Percentiles rank a stretch among this genome's conserved stretches.
These are phyloP conservation scores for Globisporangium sylvaticum DNA, from an alignment of 352 stramenopile species.

Conservation along the genomic window DNA sequence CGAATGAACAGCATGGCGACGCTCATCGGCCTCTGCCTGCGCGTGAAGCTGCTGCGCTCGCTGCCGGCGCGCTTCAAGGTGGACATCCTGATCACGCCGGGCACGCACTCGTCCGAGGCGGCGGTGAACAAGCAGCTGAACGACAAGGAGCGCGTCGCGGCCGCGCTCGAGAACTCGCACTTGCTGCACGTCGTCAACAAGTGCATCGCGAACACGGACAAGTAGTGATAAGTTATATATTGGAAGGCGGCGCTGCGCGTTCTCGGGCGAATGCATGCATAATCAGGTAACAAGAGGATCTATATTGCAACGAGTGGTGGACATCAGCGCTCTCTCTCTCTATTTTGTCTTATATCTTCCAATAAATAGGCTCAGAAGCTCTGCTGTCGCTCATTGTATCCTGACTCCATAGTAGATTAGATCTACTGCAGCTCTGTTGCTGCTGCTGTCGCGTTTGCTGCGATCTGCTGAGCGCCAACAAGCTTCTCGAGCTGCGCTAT, in stretches of 20 bases:
- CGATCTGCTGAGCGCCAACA: slow-evolving; percentile 11
- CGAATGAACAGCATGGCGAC: slow-evolving; percentile 89
- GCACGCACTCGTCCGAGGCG: slow-evolving; percentile 93
- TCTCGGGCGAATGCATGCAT: background rate
- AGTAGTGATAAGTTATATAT: slow-evolving; percentile 48
- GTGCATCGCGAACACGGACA: slow-evolving; percentile 92
- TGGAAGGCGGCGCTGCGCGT: background rate
- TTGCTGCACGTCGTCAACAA: slow-evolving; percentile 95
- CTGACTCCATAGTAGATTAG: background rate
- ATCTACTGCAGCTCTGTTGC: background rate
- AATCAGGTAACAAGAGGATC: background rate
- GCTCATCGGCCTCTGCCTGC: slow-evolving; percentile 93
- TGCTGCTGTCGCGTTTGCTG: slow-evolving; percentile 1
- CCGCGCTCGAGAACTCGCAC: slow-evolving; percentile 95
- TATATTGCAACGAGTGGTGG: background rate
- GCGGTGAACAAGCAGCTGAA: slow-evolving; percentile 97
- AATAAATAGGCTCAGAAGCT: slow-evolving; percentile 4
- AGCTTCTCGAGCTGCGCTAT: slow-evolving; percentile 38
- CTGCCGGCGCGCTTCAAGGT: slow-evolving; percentile 93
- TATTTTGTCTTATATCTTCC: background rate
- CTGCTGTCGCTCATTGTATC: background rate
- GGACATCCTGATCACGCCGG: slow-evolving; percentile 91
- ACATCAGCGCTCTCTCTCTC: background rate
- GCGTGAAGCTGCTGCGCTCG: slow-evolving; percentile 95
- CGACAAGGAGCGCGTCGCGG: slow-evolving; percentile 95